A percentile compares a stretch with the other conserved stretches of the same genome.
phyloP scores from a whole-genome alignment of 306 rosid genomes.

The Mucuna pruriens region DNA sequence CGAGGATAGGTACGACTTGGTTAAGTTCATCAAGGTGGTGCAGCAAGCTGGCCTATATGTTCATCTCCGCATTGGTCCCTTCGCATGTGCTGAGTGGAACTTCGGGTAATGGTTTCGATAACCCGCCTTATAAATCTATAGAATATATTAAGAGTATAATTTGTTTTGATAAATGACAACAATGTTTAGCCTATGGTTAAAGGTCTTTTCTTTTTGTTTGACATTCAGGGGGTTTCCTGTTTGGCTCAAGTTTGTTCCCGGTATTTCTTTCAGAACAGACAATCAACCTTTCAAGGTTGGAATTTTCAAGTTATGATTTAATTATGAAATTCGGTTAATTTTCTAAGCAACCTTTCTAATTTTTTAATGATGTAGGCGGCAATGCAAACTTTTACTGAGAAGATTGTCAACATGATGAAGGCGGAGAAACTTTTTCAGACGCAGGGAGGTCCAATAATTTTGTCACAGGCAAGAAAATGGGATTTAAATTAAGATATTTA shows the following conservation, averaged over 20 bases:
- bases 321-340: neutral
- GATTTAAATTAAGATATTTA: neutral
- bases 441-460: constrained; percentile 94
- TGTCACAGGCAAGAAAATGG: constrained; percentile 69
- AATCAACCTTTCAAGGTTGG: constrained; percentile 89
- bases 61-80: constrained; percentile 97
- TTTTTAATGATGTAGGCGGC: constrained; percentile 62
- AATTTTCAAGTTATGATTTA: neutral
- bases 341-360: neutral
- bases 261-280: constrained; percentile 87
- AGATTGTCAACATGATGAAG: constrained; percentile 86
- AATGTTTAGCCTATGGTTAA: neutral
- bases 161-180: neutral
- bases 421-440: constrained; percentile 79
- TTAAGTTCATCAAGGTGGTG: constrained; percentile 83
- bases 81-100: constrained; percentile 94
- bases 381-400: constrained; percentile 82
- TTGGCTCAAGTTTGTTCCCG: constrained; percentile 93
- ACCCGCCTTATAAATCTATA: neutral
- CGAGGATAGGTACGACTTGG: constrained; percentile 84
- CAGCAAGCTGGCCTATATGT: constrained; percentile 92
- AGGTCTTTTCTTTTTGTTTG: constrained; percentile 37
- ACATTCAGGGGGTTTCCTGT: constrained; percentile 90
- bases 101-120: constrained; percentile 69
- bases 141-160: neutral